Conservation (phyloP, 306 rosid genomes). For the Cicer bijugum region DNA sequence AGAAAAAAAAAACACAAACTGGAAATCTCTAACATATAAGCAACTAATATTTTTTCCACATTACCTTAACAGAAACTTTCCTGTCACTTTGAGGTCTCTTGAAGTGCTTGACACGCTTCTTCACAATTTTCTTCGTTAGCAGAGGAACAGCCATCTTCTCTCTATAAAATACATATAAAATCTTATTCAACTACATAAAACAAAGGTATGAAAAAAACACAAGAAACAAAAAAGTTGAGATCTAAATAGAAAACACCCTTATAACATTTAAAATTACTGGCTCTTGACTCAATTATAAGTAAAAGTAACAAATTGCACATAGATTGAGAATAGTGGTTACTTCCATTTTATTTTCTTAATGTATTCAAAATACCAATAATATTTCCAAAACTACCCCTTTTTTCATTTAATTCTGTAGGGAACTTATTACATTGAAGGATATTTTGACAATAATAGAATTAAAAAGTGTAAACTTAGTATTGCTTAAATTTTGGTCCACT, state of each 20-base stretch:
- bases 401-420: no score
- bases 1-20: not conserved
- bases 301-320: no score
- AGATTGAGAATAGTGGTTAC: no score
- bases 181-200: not conserved
- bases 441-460: no score
- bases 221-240: not conserved
- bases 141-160: conserved; percentile 66
- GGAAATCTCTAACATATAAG: not conserved
- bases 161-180: conserved; percentile 17
- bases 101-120: conserved; percentile 71
- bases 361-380: no score
- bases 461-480: no score
- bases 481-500: no score
- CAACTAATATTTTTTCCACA: not conserved
- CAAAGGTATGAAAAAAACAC: not conserved
- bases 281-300: not conserved
- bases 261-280: not conserved
- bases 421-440: no score
- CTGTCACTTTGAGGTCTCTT: conserved; percentile 70
- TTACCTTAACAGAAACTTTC: conserved; percentile 65
- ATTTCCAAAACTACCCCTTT: no score
- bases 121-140: conserved; percentile 65
- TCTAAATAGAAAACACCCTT: not conserved
- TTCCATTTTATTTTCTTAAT: no score